A percentile compares a stretch with the other conserved stretches of the same genome.
These are phyloP conservation scores for Ambrosia trifida DNA, from an alignment of 129 eudicot species.

Conservation along the genomic window DNA sequence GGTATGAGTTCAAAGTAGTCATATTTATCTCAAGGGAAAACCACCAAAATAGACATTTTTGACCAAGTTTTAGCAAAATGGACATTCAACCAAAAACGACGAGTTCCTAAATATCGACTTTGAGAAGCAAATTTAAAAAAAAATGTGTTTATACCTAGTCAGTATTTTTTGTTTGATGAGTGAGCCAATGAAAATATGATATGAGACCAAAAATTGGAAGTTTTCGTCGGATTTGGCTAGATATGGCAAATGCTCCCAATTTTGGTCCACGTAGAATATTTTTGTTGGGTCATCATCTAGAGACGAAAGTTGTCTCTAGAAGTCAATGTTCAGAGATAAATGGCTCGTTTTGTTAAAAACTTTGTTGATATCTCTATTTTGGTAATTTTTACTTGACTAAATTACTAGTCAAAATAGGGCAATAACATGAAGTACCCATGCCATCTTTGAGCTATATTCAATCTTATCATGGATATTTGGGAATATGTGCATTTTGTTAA, in stretches of 20 bases:
- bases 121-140: no score
- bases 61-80: no score
- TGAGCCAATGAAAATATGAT: no score
- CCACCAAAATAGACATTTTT: no score
- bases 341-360: not conserved
- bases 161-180: no score
- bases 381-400: not conserved
- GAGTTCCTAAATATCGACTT: no score
- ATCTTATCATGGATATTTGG: not conserved
- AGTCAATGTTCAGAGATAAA: not conserved
- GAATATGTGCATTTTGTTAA: constrained; percentile 1
- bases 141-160: no score
- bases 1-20: not conserved
- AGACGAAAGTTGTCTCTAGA: not conserved
- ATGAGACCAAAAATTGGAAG: no score
- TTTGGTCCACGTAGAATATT: no score
- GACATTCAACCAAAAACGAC: no score
- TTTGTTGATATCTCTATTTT: not conserved
- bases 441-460: not conserved
- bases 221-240: not conserved
- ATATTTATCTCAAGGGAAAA: no score
- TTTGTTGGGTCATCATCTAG: not conserved
- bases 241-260: not conserved
- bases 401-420: not conserved
- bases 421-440: constrained; percentile 5